These are phyloP conservation scores for Symbiodinium natans DNA, from an alignment of 73 alveolate genomes.

Conservation along the genomic window DNA sequence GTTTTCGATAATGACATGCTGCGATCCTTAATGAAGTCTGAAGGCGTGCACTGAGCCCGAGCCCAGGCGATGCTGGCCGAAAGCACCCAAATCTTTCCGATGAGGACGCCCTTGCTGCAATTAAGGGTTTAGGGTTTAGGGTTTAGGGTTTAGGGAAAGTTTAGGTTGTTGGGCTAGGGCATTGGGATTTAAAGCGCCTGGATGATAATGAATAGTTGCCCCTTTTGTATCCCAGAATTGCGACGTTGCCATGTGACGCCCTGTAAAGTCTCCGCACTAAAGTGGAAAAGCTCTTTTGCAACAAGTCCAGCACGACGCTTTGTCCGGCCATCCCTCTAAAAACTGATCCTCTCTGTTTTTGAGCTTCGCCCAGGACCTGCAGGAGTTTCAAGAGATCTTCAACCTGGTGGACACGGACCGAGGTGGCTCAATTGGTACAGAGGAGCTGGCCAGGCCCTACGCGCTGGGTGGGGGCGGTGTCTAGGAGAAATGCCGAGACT, in stretches of 20 bases:
- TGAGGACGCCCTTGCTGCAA: too few relatives aligned
- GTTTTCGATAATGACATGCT: too few relatives aligned
- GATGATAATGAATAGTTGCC: too few relatives aligned
- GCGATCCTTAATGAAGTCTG: too few relatives aligned
- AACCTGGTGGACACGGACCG: conserved; percentile 90
- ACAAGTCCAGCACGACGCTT: too few relatives aligned
- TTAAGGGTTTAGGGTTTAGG: too few relatives aligned
- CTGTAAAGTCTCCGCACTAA: not conserved
- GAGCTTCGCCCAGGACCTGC: conserved; percentile 15
- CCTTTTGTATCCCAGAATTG: not conserved
- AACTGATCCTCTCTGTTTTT: not conserved
- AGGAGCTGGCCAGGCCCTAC: conserved; percentile 68
- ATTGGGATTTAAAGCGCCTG: not conserved
- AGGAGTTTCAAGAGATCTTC: conserved; percentile 89
- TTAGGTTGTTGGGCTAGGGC: not conserved
- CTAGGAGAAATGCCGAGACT: too few relatives aligned
- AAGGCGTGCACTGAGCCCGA: too few relatives aligned
- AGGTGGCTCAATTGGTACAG: conserved; percentile 92
- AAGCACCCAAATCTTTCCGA: conserved; percentile 89
- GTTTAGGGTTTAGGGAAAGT: not conserved
- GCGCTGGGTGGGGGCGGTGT: too few relatives aligned
- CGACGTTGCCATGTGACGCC: not conserved
- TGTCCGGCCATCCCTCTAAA: too few relatives aligned
- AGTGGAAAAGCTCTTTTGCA: too few relatives aligned
- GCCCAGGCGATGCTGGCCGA: conserved; percentile 66